Percentiles rank a stretch among this genome's conserved stretches.
phyloP scores from a whole-genome alignment of 768 basidiomycete species.

The Mycena capillaripes region DNA sequence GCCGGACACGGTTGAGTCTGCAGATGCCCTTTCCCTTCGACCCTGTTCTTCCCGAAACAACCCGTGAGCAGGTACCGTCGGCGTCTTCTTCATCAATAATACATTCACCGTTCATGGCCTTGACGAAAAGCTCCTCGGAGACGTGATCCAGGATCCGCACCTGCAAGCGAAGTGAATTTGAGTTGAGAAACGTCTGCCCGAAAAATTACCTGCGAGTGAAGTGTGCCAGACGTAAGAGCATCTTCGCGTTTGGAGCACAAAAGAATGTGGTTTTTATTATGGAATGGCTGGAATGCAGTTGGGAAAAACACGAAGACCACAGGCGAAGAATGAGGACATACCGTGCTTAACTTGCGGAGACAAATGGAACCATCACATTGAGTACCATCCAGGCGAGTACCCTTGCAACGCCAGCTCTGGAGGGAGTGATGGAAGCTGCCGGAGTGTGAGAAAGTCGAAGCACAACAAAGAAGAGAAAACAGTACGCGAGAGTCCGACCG shows the following conservation, averaged over 20 bases:
- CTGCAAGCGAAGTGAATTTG: constrained; percentile 8
- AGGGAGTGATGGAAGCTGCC: constrained; percentile 21
- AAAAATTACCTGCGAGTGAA: too few relatives aligned
- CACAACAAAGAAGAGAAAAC: background rate
- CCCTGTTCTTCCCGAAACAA: background rate
- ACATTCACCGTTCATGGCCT: constrained; percentile 16
- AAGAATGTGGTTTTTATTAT: constrained; percentile 15
- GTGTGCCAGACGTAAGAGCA: background rate
- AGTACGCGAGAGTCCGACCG: constrained; percentile 17
- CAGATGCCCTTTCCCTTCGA: background rate
- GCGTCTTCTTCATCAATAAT: constrained; percentile 24
- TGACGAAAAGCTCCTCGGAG: constrained; percentile 23
- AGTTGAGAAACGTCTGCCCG: too few relatives aligned
- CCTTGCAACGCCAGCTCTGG: constrained; percentile 14
- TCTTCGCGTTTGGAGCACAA: constrained; percentile 13
- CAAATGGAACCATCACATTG: constrained; percentile 13
- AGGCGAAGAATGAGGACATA: background rate
- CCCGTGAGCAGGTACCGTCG: background rate
- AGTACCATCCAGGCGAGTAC: background rate
- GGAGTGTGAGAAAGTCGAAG: too few relatives aligned
- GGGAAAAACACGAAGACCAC: background rate
- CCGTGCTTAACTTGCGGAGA: constrained; percentile 15
- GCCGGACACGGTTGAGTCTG: background rate
- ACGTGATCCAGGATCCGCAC: constrained; percentile 15
- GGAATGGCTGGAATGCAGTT: background rate